Base-by-base conservation (phyloP, 192 early-diverging fungal species). In the Thamnidium elegans region DNA sequence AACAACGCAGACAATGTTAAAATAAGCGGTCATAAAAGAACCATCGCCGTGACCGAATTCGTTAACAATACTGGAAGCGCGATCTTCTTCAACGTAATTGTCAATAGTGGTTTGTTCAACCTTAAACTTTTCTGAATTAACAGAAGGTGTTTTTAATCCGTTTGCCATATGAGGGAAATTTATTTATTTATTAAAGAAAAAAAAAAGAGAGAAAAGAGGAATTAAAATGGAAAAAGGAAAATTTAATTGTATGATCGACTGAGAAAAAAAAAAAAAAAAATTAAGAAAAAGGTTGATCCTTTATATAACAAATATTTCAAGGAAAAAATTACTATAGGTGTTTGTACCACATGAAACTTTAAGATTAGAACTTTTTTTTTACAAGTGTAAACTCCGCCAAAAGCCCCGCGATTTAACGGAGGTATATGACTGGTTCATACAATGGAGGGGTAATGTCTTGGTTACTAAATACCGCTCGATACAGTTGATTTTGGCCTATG, bases 1-100 rank as follows among this genome's bases (percentile, higher is more conserved):
- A 32, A 87, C 79, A 17, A 86, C 78, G 20, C 67, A 69, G 13
- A 69, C 67, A 7, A 69, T 58, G 10, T 69, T 69, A 17, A 69
- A 69, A 34, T 69, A 69, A 17, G 67, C 67, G 9, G 67, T 69
- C 31, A 69, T 46, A 14, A 69, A 69, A 30, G 44, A 36, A 31
- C 67, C 67, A 7, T 46, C 26, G 31, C 67, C 67, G 39, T 69
- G 67, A 9, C 61, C 67, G 45, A 50, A 69, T 1, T 55, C 53
- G 32, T 69, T 55, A 23, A 46, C 31, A 17, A 31, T 34, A 20
- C 21, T 31, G 7, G 53, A 52, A 32, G 58, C 50, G 47, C 30
- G 50, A 21, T 51, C 67, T 54, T 63, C 67, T 39, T 62, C 62
- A 11, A 55, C 46, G 36, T 48, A 69, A 43, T 69, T 48, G 10